These are phyloP conservation scores for Apodospora peruviana DNA, from an alignment of 495 filamentous ascomycete species.

Conservation along the genomic window DNA sequence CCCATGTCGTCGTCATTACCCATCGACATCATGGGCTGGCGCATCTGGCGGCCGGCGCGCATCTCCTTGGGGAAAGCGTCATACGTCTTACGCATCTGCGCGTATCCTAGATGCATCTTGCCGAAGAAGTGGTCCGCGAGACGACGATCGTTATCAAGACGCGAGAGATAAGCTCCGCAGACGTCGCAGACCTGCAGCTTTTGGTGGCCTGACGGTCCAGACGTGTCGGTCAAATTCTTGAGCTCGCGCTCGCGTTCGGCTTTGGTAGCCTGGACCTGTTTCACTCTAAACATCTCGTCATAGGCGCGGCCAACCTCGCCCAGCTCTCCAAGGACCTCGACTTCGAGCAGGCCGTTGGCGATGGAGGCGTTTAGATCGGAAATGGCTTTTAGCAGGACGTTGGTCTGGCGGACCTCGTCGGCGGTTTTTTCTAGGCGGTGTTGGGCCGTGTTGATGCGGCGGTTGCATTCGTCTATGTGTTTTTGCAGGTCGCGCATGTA, in stretches of 20 bases:
- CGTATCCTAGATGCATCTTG: slow-evolving; percentile 98
- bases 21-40: slow-evolving; percentile 58
- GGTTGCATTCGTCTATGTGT: slow-evolving; percentile 95
- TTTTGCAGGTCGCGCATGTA: slow-evolving; percentile 93
- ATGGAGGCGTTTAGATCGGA: slow-evolving; percentile 73
- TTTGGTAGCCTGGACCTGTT: slow-evolving; percentile 74
- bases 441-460: slow-evolving; percentile 85
- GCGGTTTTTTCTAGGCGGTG: slow-evolving; percentile 92
- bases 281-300: slow-evolving; percentile 79
- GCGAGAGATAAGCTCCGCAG: slow-evolving; percentile 80
- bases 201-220: slow-evolving; percentile 88
- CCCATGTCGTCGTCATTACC: slow-evolving; percentile 42
- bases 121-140: slow-evolving; percentile 98
- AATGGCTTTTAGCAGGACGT: slow-evolving; percentile 83
- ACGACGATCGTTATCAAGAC: slow-evolving; percentile 89
- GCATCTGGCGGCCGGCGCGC: slow-evolving; percentile 43
- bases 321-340: slow-evolving; percentile 77
- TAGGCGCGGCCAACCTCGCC: slow-evolving; percentile 74
- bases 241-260: slow-evolving; percentile 82
- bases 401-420: slow-evolving; percentile 97
- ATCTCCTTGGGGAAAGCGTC: slow-evolving; percentile 84
- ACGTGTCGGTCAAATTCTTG: slow-evolving; percentile 85
- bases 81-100: slow-evolving; percentile 90
- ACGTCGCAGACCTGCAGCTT: slow-evolving; percentile 98
- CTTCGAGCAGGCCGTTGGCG: slow-evolving; percentile 76